Percentiles rank a stretch among this genome's conserved stretches.
These are phyloP conservation scores for Rhododendron ferrugineum DNA, from an alignment of 148 eudicot species.

Conservation along the genomic window DNA sequence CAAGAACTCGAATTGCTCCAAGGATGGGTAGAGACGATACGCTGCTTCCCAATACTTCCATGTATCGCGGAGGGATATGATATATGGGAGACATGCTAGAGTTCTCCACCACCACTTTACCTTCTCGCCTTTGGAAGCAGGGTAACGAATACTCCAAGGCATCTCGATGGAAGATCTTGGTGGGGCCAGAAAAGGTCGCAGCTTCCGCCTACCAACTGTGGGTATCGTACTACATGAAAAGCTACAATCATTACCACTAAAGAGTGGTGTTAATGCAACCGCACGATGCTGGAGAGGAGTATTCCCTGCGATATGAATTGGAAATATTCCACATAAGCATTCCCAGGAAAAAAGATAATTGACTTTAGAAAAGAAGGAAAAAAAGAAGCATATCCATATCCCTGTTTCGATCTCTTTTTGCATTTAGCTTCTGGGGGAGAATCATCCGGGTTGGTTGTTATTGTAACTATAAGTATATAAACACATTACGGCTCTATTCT, in stretches of 20 bases:
- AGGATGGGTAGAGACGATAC: conserved; percentile 67
- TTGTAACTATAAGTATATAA: not conserved
- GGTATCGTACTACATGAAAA: conserved; percentile 27
- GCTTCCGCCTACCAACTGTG: conserved; percentile 17
- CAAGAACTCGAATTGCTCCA: conserved; percentile 56
- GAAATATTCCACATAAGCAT: not conserved
- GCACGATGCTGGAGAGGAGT: conserved; percentile 21
- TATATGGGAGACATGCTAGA: conserved; percentile 70
- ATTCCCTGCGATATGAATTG: conserved; percentile 24
- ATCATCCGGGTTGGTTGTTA: not conserved
- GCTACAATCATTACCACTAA: conserved; percentile 41
- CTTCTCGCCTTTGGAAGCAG: conserved; percentile 54
- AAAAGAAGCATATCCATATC: not conserved
- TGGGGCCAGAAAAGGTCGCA: not conserved
- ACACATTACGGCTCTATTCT: not conserved
- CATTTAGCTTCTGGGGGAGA: not conserved
- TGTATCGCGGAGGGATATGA: conserved; percentile 79
- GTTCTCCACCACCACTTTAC: conserved; percentile 92
- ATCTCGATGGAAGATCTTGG: conserved; percentile 61
- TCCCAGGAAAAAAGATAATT: not conserved
- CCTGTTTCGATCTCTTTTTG: not conserved
- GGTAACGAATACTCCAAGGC: conserved; percentile 54
- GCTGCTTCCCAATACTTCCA: conserved; percentile 89
- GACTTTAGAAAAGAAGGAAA: not conserved
- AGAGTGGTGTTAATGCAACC: conserved; percentile 38